These are phyloP conservation scores for Aspergillus kassunensis DNA, from an alignment of 495 filamentous ascomycete genomes.

Conservation along the genomic window DNA sequence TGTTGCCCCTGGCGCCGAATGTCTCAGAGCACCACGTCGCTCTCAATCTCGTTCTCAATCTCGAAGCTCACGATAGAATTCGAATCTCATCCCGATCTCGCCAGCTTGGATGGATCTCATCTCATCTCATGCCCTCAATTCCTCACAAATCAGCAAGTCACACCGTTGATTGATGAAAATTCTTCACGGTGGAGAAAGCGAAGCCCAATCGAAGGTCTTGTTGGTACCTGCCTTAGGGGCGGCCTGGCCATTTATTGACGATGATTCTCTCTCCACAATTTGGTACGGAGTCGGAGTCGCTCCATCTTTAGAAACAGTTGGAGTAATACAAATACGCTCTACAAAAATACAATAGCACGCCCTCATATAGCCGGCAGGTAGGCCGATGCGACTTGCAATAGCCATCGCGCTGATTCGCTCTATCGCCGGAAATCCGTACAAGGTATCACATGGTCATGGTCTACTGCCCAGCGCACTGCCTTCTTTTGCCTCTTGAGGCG, in stretches of 20 bases:
- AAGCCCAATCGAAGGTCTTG: conserved; percentile 19
- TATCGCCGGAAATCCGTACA: too few species aligned
- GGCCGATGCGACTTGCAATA: conserved; percentile 1
- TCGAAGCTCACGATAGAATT: too few species aligned
- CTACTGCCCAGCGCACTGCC: neutral
- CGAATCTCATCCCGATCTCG: too few species aligned
- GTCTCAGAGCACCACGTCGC: too few species aligned
- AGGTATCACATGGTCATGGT: conserved; percentile 7
- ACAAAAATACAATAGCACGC: neutral
- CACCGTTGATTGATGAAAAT: conserved; percentile 15
- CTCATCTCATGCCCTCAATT: too few species aligned
- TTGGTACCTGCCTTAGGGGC: conserved; percentile 27
- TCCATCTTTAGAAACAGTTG: neutral
- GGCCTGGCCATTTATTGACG: conserved; percentile 13
- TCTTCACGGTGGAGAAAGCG: conserved; percentile 21
- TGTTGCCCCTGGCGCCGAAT: neutral
- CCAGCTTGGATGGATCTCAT: too few species aligned
- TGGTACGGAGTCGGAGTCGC: too few species aligned
- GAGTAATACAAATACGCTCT: neutral
- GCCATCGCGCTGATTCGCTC: neutral
- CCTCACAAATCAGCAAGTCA: too few species aligned
- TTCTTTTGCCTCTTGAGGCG: neutral
- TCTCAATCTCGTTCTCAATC: too few species aligned
- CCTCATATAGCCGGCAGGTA: neutral
- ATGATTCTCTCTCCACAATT: conserved; percentile 15